A percentile compares a stretch with the other conserved stretches of the same genome.
Evolutionary conservation across 2,329 filamentous ascomycete species (phyloP).

Genomic region (Diaporthe vaccinii): DNA sequence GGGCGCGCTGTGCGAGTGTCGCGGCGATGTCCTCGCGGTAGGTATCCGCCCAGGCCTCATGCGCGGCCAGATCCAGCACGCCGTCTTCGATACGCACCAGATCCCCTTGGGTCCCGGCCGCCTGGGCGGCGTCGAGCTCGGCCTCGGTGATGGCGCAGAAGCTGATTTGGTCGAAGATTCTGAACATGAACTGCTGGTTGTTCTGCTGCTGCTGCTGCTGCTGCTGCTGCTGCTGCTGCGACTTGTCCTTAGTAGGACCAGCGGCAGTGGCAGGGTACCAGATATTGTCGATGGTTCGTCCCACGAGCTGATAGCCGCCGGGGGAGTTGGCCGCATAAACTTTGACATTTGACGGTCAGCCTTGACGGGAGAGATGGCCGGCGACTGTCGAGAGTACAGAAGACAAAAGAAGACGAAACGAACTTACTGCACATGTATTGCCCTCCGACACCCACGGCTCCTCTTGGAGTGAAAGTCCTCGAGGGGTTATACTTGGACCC

Average conservation of each 20-base stretch:
- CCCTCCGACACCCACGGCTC: background rate
- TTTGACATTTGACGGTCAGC: background rate
- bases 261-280: background rate
- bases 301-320: slow-evolving; percentile 7
- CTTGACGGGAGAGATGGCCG: background rate
- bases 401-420: background rate
- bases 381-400: background rate
- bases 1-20: background rate
- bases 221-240: background rate
- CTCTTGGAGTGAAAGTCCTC: background rate
- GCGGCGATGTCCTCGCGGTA: background rate
- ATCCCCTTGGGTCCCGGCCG: background rate
- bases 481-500: slow-evolving; percentile 16
- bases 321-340: slow-evolving; percentile 6
- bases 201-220: background rate
- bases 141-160: slow-evolving; percentile 2
- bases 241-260: fast-evolving
- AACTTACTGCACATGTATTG: slow-evolving; percentile 20
- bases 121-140: background rate
- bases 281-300: slow-evolving; percentile 2
- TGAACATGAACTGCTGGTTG: background rate
- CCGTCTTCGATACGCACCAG: background rate
- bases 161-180: background rate
- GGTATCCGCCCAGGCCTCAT: background rate
- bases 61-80: background rate